Percentiles rank a stretch among this genome's conserved stretches.
phyloP scores from a whole-genome alignment of 140 eudicot genomes.

The Bidens hawaiensis region DNA sequence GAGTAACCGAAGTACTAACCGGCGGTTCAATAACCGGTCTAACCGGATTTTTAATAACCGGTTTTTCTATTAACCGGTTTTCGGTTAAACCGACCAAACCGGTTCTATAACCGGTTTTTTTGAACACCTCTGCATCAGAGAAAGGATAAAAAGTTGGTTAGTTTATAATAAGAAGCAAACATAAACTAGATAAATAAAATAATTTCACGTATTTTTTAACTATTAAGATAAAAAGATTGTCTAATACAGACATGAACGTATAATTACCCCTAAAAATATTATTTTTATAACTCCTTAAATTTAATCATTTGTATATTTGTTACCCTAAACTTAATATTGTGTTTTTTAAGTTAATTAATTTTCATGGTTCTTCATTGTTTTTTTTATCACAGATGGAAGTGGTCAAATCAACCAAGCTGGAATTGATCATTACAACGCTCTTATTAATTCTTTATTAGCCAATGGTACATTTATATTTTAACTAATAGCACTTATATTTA shows the following conservation, averaged over 20 bases:
- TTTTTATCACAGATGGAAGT: conserved; percentile 56
- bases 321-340: not conserved
- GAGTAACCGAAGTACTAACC: too few species aligned
- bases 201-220: not conserved
- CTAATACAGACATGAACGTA: not conserved
- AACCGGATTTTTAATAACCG: too few species aligned
- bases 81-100: too few species aligned
- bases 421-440: conserved; percentile 68
- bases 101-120: too few species aligned
- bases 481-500: not conserved
- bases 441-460: conserved; percentile 71
- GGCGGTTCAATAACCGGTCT: too few species aligned
- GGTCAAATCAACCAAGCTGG: conserved; percentile 86
- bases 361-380: not conserved
- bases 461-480: conserved; percentile 34
- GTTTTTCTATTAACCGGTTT: too few species aligned
- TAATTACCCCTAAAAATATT: not conserved
- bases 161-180: not conserved
- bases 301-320: not conserved
- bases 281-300: too few species aligned
- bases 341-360: not conserved
- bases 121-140: too few species aligned
- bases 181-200: not conserved
- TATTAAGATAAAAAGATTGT: not conserved
- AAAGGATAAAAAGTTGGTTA: not conserved